phyloP scores from a whole-genome alignment of 2,329 filamentous ascomycete genomes.

The Talaromyces sp. region DNA sequence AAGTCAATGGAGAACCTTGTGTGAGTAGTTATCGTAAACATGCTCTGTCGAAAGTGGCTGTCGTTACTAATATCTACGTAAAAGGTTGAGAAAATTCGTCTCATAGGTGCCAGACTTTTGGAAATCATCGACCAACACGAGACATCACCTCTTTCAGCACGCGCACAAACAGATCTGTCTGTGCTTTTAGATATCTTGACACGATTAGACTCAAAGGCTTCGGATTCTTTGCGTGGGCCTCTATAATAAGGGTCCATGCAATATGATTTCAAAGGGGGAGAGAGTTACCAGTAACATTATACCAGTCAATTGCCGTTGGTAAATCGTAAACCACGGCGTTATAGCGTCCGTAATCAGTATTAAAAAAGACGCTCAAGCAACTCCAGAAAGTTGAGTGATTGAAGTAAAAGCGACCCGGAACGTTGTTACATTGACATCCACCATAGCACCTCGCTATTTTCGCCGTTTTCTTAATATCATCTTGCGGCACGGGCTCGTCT shows the following conservation, averaged over 20 bases:
- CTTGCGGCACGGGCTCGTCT: neutral
- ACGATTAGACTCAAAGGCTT: neutral
- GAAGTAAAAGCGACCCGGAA: neutral
- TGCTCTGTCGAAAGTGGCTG: neutral
- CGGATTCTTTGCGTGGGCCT: neutral
- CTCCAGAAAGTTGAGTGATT: neutral
- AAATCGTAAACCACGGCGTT: neutral
- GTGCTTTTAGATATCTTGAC: neutral
- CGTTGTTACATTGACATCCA: neutral
- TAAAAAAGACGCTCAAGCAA: neutral
- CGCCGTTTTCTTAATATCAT: neutral
- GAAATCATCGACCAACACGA: conserved; percentile 32
- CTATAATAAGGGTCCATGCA: neutral
- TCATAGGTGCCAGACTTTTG: conserved; percentile 13
- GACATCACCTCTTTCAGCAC: conserved; percentile 33
- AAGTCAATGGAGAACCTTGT: conserved; percentile 14
- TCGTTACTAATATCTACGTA: neutral
- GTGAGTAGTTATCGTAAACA: neutral
- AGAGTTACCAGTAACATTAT: neutral
- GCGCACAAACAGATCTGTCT: conserved; percentile 28
- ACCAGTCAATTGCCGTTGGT: neutral
- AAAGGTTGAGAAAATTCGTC: conserved; percentile 15
- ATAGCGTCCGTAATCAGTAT: neutral
- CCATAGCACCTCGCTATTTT: neutral
- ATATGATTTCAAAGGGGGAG: neutral